A percentile compares a stretch with the other conserved stretches of the same genome.
phyloP scores from a whole-genome alignment of 306 rosid genomes.

The Quercus variabilis region DNA sequence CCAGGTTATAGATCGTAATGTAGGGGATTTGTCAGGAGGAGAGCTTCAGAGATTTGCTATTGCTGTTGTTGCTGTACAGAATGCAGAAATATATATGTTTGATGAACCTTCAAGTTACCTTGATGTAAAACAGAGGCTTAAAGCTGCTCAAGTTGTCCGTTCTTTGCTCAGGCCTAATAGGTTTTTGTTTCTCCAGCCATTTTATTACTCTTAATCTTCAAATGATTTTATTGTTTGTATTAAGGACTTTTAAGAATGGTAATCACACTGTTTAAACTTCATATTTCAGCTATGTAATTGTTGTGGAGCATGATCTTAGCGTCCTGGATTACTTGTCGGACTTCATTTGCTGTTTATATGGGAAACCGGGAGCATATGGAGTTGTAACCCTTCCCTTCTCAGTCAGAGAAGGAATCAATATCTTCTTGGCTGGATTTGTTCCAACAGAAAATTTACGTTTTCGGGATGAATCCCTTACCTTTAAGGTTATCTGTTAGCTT shows the following conservation, averaged over 20 bases:
- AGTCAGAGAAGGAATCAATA: slow-evolving; percentile 97
- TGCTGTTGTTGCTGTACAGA: slow-evolving; percentile 93
- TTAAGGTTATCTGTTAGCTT: slow-evolving; percentile 53
- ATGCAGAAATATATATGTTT: slow-evolving; percentile 96
- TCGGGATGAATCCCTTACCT: slow-evolving; percentile 89
- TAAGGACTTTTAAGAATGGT: slow-evolving; percentile 1
- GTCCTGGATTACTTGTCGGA: slow-evolving; percentile 98
- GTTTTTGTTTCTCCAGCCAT: slow-evolving; percentile 34
- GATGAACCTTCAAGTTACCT: slow-evolving; percentile 98
- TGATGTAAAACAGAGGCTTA: slow-evolving; percentile 95
- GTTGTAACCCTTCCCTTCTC: slow-evolving; percentile 99
- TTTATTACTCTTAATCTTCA: not conserved
- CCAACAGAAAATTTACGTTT: slow-evolving; percentile 97
- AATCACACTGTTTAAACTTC: slow-evolving; percentile 21
- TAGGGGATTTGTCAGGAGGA: slow-evolving; percentile 96
- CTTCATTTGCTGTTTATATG: slow-evolving; percentile 96
- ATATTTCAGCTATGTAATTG: slow-evolving; percentile 88
- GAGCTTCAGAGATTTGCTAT: slow-evolving; percentile 99
- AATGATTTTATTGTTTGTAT: not conserved
- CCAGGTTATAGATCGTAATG: slow-evolving; percentile 93
- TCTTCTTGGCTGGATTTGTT: slow-evolving; percentile 97
- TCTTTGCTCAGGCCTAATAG: slow-evolving; percentile 90
- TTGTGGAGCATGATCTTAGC: slow-evolving; percentile 98
- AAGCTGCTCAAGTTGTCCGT: slow-evolving; percentile 92
- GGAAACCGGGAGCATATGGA: slow-evolving; percentile 99